Base-by-base conservation (phyloP, 1,284 basidiomycete species). In the Chiua sp. region DNA sequence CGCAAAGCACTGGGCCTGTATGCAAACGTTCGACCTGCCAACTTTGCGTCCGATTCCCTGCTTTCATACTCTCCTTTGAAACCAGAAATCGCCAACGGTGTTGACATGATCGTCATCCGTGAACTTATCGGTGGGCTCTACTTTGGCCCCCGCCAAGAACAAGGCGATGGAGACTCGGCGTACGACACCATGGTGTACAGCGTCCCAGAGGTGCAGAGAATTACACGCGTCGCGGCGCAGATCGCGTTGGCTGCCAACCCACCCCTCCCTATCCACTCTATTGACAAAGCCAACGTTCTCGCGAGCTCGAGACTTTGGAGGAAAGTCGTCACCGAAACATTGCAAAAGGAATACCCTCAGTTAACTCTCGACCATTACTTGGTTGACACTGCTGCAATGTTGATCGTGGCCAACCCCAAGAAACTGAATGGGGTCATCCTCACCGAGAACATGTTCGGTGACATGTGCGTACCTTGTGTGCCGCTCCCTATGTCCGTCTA, bases 241-340 rank as follows among this genome's bases (percentile, higher is more conserved):
- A 93, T 99, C 65, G 96, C 98, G 2, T 79, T 96, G 57, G 82
- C 90, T 55, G 79, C 87, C 18, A 84, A 92, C 73, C 98, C 98
- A 5, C 95, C 97, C 22, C 84, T 97, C 51, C 84, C 88, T 51
- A 89, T 99, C 62, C 93, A 96, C 77, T 97, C 94, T 4, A 86
- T 99, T 76, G 98, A 99, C 84, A 99, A 99, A 80, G 98, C 98
- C 59, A 99, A 99, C 76, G 98, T 99, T 33, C 87, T 99, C 55
- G 98, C 98, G 46, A 95, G 90, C 69, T 97, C 94, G 47, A 84
- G 98, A 52, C 81, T 99, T 51, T 99, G 98, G 98, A 83, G 98
- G 60, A 94, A 90, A 74, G 91, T 93, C 33, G 95, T 97, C 57
- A 91, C 86, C 3, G 93, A 96, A 73, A 88, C 92, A 16, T 78